phyloP scores from a whole-genome alignment of 2,329 filamentous ascomycete species.

The Lachnellula cervina region DNA sequence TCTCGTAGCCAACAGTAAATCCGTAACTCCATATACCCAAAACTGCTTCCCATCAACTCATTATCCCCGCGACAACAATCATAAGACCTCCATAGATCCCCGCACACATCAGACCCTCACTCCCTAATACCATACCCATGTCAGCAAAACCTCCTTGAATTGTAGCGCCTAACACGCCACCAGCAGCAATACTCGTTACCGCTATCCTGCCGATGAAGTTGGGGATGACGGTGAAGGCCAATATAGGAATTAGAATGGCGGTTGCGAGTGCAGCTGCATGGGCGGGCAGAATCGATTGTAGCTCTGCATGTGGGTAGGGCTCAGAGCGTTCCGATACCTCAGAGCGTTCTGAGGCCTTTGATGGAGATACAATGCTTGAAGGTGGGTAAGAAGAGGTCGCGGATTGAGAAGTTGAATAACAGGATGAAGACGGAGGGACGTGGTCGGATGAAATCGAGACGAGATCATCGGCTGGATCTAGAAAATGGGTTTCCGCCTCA shows the following conservation, averaged over 20 bases:
- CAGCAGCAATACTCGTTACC: conserved; percentile 49
- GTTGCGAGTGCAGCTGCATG: conserved; percentile 46
- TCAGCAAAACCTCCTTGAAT: conserved; percentile 19
- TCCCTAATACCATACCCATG: conserved; percentile 7
- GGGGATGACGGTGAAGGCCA: conserved; percentile 54
- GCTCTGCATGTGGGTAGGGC: conserved; percentile 26
- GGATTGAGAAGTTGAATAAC: background rate
- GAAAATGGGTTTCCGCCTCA: conserved; percentile 44
- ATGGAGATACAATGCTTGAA: background rate
- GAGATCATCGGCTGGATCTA: conserved; percentile 29
- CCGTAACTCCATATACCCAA: conserved; percentile 3
- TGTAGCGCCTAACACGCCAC: conserved; percentile 35
- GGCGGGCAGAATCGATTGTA: conserved; percentile 16
- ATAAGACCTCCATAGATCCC: conserved; percentile 28
- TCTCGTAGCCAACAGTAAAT: background rate
- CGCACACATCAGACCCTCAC: conserved; percentile 23
- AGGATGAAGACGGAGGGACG: background rate
- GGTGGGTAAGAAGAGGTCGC: background rate
- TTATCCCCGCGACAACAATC: conserved; percentile 26
- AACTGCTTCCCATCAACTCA: conserved; percentile 6
- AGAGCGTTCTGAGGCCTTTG: background rate
- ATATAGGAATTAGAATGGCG: conserved; percentile 50
- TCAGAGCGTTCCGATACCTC: no score
- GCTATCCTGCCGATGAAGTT: conserved; percentile 54
- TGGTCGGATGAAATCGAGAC: conserved; percentile 24